Percentiles rank a stretch among this genome's conserved stretches.
Conservation (phyloP, 1,139 yeast genomes). For the Sugiyamaella japonica region DNA sequence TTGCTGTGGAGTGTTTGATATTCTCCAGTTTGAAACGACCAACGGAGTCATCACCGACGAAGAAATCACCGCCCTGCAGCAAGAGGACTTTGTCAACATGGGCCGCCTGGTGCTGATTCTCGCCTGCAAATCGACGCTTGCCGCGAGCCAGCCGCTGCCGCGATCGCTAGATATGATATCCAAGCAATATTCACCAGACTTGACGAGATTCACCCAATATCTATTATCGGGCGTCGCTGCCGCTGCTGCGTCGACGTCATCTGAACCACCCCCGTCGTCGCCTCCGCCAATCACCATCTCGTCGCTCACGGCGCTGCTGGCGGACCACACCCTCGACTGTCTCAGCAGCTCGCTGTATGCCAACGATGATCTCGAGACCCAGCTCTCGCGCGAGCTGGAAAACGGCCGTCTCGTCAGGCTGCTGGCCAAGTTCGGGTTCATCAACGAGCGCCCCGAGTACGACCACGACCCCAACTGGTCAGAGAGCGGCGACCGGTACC, state of each 20-base stretch:
- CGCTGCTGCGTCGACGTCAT: background rate
- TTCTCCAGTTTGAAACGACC: slow-evolving; percentile 49
- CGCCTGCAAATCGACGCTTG: slow-evolving; percentile 40
- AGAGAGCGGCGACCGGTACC: slow-evolving; percentile 73
- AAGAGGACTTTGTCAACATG: slow-evolving; percentile 54
- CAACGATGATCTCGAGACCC: slow-evolving; percentile 66
- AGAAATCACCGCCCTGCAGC: slow-evolving; percentile 45
- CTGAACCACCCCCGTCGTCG: slow-evolving; percentile 13
- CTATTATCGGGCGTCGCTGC: background rate
- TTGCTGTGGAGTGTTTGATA: slow-evolving; percentile 71
- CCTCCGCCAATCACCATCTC: slow-evolving; percentile 1
- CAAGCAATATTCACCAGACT: slow-evolving; percentile 23
- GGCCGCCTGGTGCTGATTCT: slow-evolving; percentile 63
- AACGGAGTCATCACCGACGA: slow-evolving; percentile 19
- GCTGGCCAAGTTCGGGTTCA: slow-evolving; percentile 74
- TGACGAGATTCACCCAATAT: slow-evolving; percentile 25
- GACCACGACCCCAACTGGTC: slow-evolving; percentile 61
- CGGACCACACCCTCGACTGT: slow-evolving; percentile 31
- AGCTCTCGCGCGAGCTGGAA: slow-evolving; percentile 73
- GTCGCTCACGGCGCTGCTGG: slow-evolving; percentile 26
- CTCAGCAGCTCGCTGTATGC: slow-evolving; percentile 55
- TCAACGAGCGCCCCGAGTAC: slow-evolving; percentile 72
- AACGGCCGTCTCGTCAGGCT: slow-evolving; percentile 85
- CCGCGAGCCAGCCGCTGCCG: slow-evolving; percentile 29
- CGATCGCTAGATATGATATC: slow-evolving; percentile 28